Evolutionary conservation across 1,284 basidiomycete species (phyloP).

Genomic region (Apiotrichum sp.): DNA sequence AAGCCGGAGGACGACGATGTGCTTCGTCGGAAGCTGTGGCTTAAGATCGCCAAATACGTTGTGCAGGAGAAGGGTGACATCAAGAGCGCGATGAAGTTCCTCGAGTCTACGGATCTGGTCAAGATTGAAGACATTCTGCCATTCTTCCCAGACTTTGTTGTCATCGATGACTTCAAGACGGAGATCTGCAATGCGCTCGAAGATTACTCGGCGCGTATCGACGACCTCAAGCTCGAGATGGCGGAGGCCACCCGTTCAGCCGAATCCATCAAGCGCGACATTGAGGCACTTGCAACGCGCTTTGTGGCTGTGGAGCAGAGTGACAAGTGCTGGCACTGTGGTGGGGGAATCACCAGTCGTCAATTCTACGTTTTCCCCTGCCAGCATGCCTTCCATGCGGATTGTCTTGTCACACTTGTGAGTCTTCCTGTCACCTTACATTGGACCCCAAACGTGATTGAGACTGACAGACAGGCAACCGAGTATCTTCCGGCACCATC

Average conservation of each 20-base stretch:
- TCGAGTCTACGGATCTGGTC: slow-evolving; percentile 87
- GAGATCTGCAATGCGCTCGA: slow-evolving; percentile 96
- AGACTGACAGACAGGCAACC: slow-evolving; percentile 60
- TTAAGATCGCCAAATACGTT: slow-evolving; percentile 94
- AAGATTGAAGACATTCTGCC: slow-evolving; percentile 98
- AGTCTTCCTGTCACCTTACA: slow-evolving; percentile 29
- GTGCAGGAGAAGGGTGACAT: slow-evolving; percentile 97
- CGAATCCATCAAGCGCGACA: slow-evolving; percentile 89
- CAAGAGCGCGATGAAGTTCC: slow-evolving; percentile 93
- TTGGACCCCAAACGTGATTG: too few species aligned
- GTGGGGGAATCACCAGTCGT: slow-evolving; percentile 65
- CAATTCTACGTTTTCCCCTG: slow-evolving; percentile 99
- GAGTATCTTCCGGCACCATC: slow-evolving; percentile 75
- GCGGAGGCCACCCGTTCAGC: slow-evolving; percentile 87
- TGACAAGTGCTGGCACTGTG: slow-evolving; percentile 80
- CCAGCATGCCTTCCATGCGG: slow-evolving; percentile 90
- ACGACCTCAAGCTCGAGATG: slow-evolving; percentile 88
- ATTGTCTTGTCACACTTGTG: slow-evolving; percentile 86
- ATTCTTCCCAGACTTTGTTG: slow-evolving; percentile 99
- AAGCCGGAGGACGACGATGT: slow-evolving; percentile 83
- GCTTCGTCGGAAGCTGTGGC: slow-evolving; percentile 89
- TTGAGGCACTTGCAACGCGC: slow-evolving; percentile 74
- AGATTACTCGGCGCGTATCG: slow-evolving; percentile 87
- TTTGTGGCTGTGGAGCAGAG: slow-evolving; percentile 86
- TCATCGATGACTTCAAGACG: slow-evolving; percentile 99